A percentile compares a stretch with the other conserved stretches of the same genome.
Evolutionary conservation across 805 yeast species (phyloP).

Genomic region (Wickerhamomyces strasburgensis): DNA sequence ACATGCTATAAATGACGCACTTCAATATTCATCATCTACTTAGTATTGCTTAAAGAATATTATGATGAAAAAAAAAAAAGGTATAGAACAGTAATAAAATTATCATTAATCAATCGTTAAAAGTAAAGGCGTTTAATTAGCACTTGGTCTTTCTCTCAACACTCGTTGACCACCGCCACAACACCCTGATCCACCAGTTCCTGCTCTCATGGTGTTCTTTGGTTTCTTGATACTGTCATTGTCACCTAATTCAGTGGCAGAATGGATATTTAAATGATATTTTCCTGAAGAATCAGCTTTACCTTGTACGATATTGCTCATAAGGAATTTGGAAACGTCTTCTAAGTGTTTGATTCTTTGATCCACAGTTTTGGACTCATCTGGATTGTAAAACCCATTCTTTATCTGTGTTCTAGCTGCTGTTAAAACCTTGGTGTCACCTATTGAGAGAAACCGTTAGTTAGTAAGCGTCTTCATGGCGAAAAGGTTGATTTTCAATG

Average conservation of each 20-base stretch:
- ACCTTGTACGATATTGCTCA: constrained; percentile 86
- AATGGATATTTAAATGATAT: constrained; percentile 64
- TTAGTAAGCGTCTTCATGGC: constrained; percentile 13
- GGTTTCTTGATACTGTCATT: constrained; percentile 69
- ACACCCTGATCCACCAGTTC: constrained; percentile 40
- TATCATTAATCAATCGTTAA: too few relatives aligned
- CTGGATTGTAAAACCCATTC: constrained; percentile 47
- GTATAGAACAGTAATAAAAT: too few relatives aligned
- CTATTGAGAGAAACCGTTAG: constrained; percentile 7
- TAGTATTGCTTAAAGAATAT: too few relatives aligned
- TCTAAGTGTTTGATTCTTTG: constrained; percentile 53
- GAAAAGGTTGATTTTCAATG: too few relatives aligned
- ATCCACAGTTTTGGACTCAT: constrained; percentile 41
- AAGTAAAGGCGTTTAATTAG: too few relatives aligned
- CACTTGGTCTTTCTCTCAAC: constrained; percentile 11
- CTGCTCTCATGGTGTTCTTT: constrained; percentile 53
- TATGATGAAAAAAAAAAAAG: too few relatives aligned
- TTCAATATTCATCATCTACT: too few relatives aligned
- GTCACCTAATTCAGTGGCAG: constrained; percentile 84
- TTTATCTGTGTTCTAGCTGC: constrained; percentile 62
- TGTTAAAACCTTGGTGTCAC: constrained; percentile 37
- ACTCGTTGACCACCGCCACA: constrained; percentile 18
- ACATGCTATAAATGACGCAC: neutral
- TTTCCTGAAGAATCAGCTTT: constrained; percentile 37
- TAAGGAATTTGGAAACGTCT: constrained; percentile 66